Percentiles rank a stretch among this genome's conserved stretches.
These are phyloP conservation scores for Balakata baccata DNA, from an alignment of 345 rosid genomes.

Conservation along the genomic window DNA sequence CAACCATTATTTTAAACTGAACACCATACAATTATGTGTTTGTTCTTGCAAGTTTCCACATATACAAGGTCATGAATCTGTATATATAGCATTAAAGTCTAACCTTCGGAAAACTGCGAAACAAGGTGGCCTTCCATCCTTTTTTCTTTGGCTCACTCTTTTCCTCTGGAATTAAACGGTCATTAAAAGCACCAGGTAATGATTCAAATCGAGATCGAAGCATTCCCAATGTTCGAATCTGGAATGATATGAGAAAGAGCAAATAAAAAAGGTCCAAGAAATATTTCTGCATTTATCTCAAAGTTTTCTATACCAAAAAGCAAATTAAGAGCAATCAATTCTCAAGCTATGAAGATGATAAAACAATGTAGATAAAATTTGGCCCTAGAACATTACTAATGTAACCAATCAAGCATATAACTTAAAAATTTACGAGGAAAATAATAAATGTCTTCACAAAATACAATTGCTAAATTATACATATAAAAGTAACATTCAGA, in stretches of 20 bases:
- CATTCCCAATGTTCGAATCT: constrained; percentile 99
- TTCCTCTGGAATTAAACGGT: constrained; percentile 70
- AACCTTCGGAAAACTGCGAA: constrained; percentile 57
- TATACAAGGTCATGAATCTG: not conserved
- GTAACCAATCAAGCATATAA: not conserved
- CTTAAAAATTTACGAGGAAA: not conserved
- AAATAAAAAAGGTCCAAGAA: not conserved
- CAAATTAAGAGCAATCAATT: not conserved
- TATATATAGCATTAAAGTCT: constrained; percentile 4
- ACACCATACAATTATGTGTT: not conserved
- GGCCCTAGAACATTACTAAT: not conserved
- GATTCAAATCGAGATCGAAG: constrained; percentile 91
- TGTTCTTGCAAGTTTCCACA: too few species aligned
- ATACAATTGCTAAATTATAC: not conserved
- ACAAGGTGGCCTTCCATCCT: constrained; percentile 64
- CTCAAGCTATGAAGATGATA: not conserved
- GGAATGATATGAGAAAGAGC: constrained; percentile 19
- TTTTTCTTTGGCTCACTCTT: constrained; percentile 59
- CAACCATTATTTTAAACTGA: not conserved
- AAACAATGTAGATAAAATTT: not conserved
- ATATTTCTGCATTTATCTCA: not conserved
- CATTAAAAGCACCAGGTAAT: constrained; percentile 89
- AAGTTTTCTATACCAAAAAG: not conserved
- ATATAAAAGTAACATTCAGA: not conserved
- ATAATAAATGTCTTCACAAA: not conserved